Percentiles rank a stretch among this genome's conserved stretches.
Conservation (phyloP, 768 basidiomycete species). For the Dentipellis sp. region DNA sequence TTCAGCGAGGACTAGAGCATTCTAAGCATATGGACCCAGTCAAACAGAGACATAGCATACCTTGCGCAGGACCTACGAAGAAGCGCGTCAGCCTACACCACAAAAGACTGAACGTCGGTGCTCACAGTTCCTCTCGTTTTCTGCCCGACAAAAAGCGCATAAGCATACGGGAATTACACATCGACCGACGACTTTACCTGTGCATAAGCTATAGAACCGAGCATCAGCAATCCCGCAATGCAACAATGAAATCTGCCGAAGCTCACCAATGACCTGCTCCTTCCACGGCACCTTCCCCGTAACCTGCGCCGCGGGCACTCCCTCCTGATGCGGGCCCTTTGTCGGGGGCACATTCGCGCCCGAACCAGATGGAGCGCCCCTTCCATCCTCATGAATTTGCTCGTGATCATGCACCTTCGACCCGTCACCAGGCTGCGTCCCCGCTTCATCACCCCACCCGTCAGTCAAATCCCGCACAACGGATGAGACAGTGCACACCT, state of each 20-base stretch:
- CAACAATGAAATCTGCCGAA: not conserved
- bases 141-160: not conserved
- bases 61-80: constrained; percentile 8
- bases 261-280: constrained; percentile 47
- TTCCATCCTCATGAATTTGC: no score
- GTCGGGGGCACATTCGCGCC: constrained; percentile 13
- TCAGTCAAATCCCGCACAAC: not conserved
- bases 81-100: not conserved
- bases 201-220: not conserved
- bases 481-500: constrained; percentile 8
- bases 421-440: constrained; percentile 28
- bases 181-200: not conserved
- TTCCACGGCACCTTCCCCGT: constrained; percentile 41
- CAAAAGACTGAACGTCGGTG: not conserved
- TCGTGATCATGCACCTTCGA: constrained; percentile 18
- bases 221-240: not conserved
- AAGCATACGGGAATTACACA: not conserved
- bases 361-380: not conserved
- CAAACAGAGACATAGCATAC: not conserved
- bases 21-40: not conserved
- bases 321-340: no score
- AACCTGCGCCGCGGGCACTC: constrained; percentile 13
- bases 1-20: constrained; percentile 30
- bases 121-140: constrained; percentile 10
- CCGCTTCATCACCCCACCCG: constrained; percentile 17